Base-by-base conservation (phyloP, 2,329 filamentous ascomycete species). In the Aspergillus pseudonomiae region DNA sequence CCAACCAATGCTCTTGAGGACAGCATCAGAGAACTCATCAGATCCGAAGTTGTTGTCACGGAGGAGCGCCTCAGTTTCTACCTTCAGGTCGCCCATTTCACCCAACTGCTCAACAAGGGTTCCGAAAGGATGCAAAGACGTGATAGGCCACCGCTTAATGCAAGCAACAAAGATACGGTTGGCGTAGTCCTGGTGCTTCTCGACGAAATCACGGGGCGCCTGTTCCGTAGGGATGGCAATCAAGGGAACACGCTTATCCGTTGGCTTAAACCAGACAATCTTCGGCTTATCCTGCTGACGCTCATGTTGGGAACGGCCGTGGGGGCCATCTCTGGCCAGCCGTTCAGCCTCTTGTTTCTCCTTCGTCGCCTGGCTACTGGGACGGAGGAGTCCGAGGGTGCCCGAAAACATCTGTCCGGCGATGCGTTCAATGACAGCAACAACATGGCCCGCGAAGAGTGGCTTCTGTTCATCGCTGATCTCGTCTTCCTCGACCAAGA, bases 181-280 rank as follows among this genome's bases (percentile, higher is more conserved):
- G 62, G 94, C 93, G 73, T 98, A 99, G 34, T 97, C 93, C 78
- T 97, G 93, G 78, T 99, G 95, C 80, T 95, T 97, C 83, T 99
- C 95, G 32, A 99, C 95, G 73, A 99, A 99, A 80, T 98, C 95
- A 41, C 93, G 91, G 24, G 95, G 95, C 10, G 95, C 95, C 81
- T 99, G 95, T 79, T 99, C 95, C 3, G 95, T 99, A 1, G 95
- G 95, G 68, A 99, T 99, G 60, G 95, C 95, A 78, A 99, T 99
- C 69, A 99, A 85, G 57, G 95, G 95, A 55, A 99, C 95, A 75
- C 95, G 93, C 87, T 99, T 98, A 81, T 99, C 95, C 1, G 95
- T 99, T 63, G 95, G 95, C 85, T 99, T 99, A 84, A 99, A 99
- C 95, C 95, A 99, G 48, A 99, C 95, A 80, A 99, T 99, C 88